Conservation (phyloP, 2,329 filamentous ascomycete species). For the Curvularia spicifera region DNA sequence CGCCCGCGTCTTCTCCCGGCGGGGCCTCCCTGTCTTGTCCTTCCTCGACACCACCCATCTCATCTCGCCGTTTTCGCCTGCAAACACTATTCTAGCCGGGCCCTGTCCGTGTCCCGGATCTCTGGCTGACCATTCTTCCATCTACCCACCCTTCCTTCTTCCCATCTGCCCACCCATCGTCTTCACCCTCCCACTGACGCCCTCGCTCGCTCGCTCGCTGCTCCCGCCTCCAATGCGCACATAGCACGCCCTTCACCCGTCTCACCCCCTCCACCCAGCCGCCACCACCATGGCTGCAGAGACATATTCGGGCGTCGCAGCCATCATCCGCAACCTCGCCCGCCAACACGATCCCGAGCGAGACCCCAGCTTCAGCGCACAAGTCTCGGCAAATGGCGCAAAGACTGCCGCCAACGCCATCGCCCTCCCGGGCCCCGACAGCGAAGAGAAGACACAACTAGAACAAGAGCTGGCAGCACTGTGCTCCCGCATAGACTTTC, state of each 20-base stretch:
- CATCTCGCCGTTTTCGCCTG: constrained; percentile 8
- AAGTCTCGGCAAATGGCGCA: constrained; percentile 46
- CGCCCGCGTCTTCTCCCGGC: constrained; percentile 10
- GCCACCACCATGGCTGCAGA: constrained; percentile 43
- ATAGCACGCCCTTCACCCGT: constrained; percentile 35
- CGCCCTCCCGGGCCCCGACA: constrained; percentile 77
- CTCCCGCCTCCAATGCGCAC: constrained; percentile 42
- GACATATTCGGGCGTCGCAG: constrained; percentile 47
- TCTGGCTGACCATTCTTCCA: not conserved
- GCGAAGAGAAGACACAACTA: constrained; percentile 75
- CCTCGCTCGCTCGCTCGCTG: constrained; percentile 9
- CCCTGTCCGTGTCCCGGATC: constrained; percentile 2
- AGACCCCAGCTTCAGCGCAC: constrained; percentile 54
- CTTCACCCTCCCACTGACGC: not conserved
- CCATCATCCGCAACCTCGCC: constrained; percentile 57
- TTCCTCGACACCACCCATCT: constrained; percentile 10
- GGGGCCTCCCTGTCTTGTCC: constrained; percentile 13
- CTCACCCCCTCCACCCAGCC: constrained; percentile 18
- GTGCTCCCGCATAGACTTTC: constrained; percentile 75
- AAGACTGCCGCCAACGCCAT: constrained; percentile 59
- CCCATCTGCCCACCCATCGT: not conserved
- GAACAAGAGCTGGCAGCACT: constrained; percentile 85
- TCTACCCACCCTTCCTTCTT: not conserved
- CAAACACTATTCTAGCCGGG: not conserved
- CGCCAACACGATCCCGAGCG: constrained; percentile 54